Conservation (phyloP, 2,329 filamentous ascomycete genomes). For the Trichoderma semiorbis region DNA sequence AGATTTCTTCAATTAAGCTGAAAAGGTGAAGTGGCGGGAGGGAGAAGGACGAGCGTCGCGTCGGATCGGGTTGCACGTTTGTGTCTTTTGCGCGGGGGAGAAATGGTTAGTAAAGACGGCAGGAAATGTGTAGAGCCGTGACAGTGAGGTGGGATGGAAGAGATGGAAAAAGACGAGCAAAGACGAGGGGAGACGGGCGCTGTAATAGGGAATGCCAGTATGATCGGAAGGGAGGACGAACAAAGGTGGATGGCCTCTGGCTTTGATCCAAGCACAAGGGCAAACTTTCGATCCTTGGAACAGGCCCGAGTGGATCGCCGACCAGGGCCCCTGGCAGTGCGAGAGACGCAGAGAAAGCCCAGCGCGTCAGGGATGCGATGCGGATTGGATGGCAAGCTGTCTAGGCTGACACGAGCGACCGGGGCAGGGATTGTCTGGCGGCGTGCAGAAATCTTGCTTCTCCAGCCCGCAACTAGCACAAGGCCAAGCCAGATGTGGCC, state of each 20-base stretch:
- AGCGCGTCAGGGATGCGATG: constrained; percentile 13
- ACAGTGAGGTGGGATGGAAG: constrained; percentile 1
- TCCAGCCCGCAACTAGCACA: constrained; percentile 18
- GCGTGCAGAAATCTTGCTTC: constrained; percentile 18
- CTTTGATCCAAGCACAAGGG: constrained; percentile 21
- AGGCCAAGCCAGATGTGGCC: constrained; percentile 1
- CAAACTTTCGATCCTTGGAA: constrained; percentile 20
- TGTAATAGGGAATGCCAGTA: constrained; percentile 22
- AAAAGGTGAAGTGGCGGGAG: not conserved
- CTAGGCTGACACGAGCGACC: constrained; percentile 20
- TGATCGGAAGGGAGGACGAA: constrained; percentile 18
- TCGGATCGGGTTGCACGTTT: not conserved
- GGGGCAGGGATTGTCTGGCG: constrained; percentile 4
- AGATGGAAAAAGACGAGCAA: not conserved
- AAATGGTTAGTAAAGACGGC: not conserved
- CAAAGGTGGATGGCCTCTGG: constrained; percentile 12
- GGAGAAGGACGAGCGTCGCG: not conserved
- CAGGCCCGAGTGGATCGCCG: constrained; percentile 23
- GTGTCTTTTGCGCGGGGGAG: not conserved
- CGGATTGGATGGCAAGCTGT: constrained; percentile 19
- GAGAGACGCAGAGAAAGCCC: constrained; percentile 5
- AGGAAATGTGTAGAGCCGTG: not conserved
- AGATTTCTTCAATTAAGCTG: not conserved
- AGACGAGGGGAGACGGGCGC: constrained; percentile 19
- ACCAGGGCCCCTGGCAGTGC: constrained; percentile 18